Evolutionary conservation across 2,329 filamentous ascomycete species (phyloP), one percentile per base, ranked within the genome.

Genomic region (Alternaria atra): DNA sequence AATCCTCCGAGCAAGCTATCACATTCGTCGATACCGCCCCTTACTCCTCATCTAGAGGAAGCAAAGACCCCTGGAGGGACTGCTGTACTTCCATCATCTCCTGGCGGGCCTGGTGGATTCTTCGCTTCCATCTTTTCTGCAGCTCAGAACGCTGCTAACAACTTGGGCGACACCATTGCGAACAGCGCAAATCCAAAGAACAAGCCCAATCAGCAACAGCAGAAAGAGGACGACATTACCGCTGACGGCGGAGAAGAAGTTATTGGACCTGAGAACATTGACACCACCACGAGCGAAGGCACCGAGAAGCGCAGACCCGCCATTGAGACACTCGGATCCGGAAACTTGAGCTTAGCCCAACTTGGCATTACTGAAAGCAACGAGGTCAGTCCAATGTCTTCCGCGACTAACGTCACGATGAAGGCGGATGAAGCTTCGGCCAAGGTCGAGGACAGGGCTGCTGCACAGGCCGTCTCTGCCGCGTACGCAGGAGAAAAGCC

Each of bases 71-170:
- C 87, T 34, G 83, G 86, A 30, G 85, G 87, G 55, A 83, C 86
- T 47, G 76, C 82, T n/a, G 79, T 80, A 30, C 75, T 77, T 39
- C 81, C 79, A 32, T 79, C 80, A 51, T 80, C 81, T 55, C 79
- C 79, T 32, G 66, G 65, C 6, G 67, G 93, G 0, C 79, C 79
- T 39, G 69, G 67, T 13, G 67, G 93, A 1, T 98, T 99, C 82
- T 98, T 99, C 80, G 97, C 93, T 5, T 94, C 92, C 27, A 91
- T 99, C 74, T 88, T 99, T 66, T 94, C 93, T 40, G 94, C 91
- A 46, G 95, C 95, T 17, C 94, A 98, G 79, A 97, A 91, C 85
- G 94, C 94, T 43, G 93, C 94, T 13, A 93, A 83, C 66, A 89
- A 87, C 17, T 78, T 94, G 5, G 92, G 86, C 68, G 92, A 86